Base-by-base conservation (phyloP, 2,329 filamentous ascomycete genomes). In the Seiridium cupressi region DNA sequence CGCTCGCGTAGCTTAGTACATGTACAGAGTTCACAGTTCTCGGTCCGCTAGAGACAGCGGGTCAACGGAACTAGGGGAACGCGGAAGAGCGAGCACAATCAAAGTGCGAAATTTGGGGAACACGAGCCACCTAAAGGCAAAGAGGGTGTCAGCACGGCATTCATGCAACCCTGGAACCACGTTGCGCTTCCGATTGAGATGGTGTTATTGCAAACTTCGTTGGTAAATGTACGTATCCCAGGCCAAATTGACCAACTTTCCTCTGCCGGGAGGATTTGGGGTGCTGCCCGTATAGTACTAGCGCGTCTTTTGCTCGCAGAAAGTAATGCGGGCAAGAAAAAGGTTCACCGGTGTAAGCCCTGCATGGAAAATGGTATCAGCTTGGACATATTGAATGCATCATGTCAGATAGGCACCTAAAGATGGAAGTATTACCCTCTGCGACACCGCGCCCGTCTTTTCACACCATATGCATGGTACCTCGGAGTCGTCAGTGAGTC, bases 51-150 rank as follows among this genome's bases (percentile, higher is more conserved):
- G 38, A 44, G 42, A 31, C 46, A 46, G 66, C 66, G 66, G 66
- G 66, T 68, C 66, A 59, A 53, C 61, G 63, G 61, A 60, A 53
- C 66, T 69, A 70, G 68, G 68, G 68, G 68, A 69, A 68, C 66
- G 62, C 67, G 67, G 68, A 68, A 69, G 60, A 58, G 63, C 62
- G 57, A 35, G 31, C 62, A 65, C 64, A 68, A 69, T 69, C 62
- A 66, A 62, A 64, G 61, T 66, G 67, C 56, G 63, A 66, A 66
- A 65, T 65, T 65, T 63, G 62, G 65, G 61, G 48, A 58, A 66
- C 66, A 66, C 64, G 64, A 66, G 63, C 64, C 63, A 66, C 62
- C 57, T 51, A 34, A 31, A 31, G 5, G 9, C 11, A 35, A 53
- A n/a, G 10, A 11, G 49, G 48, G 31, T 18, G 42, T 57, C 44